phyloP scores from a whole-genome alignment of 2,329 filamentous ascomycete genomes.

The Alternaria triticina region DNA sequence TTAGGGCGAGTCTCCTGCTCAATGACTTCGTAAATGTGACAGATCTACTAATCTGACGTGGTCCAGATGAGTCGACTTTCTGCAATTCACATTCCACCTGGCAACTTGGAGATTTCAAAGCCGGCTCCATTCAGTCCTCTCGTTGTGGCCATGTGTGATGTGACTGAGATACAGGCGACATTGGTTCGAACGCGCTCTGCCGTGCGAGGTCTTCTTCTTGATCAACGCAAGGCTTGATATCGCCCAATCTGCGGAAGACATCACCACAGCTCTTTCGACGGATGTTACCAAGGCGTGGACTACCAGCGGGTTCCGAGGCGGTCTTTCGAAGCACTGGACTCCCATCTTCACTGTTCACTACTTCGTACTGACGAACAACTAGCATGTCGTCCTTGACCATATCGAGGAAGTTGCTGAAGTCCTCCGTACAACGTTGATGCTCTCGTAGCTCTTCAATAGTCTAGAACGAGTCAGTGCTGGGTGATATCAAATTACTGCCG shows the following conservation, averaged over 20 bases:
- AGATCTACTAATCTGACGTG: background rate
- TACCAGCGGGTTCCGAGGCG: background rate
- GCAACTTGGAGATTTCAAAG: background rate
- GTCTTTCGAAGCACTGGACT: background rate
- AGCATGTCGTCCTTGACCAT: constrained; percentile 3
- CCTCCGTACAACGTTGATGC: background rate
- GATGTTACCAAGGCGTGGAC: background rate
- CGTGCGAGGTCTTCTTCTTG: background rate
- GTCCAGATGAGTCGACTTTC: background rate
- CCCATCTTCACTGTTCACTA: background rate
- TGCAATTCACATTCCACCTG: background rate
- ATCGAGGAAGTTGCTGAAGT: background rate
- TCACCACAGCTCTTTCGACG: constrained; percentile 6
- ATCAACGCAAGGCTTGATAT: background rate
- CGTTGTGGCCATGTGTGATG: background rate
- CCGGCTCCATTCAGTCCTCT: background rate
- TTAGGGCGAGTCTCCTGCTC: background rate
- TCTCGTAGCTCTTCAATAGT: background rate
- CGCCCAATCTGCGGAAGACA: background rate
- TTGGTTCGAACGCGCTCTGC: background rate
- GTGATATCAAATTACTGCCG: too few relatives aligned
- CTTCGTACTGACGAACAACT: background rate
- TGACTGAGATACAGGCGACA: background rate
- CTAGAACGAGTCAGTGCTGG: background rate
- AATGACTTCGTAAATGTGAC: background rate